phyloP scores from a whole-genome alignment of 192 early-diverging fungal species.

The Radiomyces spectabilis region DNA sequence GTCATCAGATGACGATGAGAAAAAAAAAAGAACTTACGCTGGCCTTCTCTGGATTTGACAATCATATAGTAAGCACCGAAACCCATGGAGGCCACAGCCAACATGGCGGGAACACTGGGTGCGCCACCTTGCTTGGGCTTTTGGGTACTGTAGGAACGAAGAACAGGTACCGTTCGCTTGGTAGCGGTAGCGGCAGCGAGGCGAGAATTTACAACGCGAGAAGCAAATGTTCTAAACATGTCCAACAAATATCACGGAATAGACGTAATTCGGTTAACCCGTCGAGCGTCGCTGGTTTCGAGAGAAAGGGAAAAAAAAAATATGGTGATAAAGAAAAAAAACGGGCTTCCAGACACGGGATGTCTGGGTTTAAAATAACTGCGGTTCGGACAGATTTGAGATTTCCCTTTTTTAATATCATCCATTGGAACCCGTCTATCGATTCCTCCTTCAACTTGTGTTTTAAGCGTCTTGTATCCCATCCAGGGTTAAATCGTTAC shows the following conservation, averaged over 20 bases:
- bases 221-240: too few relatives aligned
- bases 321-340: too few relatives aligned
- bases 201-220: too few relatives aligned
- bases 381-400: too few relatives aligned
- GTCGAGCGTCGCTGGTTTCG: too few relatives aligned
- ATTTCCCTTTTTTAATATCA: not conserved
- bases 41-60: constrained; percentile 22
- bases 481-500: constrained; percentile 7
- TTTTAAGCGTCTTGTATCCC: constrained; percentile 7
- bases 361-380: too few relatives aligned
- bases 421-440: not conserved
- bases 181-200: not conserved
- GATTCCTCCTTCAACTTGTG: not conserved
- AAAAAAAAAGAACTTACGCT: constrained; percentile 28
- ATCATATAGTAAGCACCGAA: constrained; percentile 33
- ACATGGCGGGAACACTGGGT: constrained; percentile 25
- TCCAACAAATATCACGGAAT: too few relatives aligned
- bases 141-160: not conserved
- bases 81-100: constrained; percentile 32
- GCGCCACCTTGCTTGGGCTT: constrained; percentile 2
- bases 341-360: too few relatives aligned
- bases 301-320: too few relatives aligned
- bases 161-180: not conserved
- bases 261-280: too few relatives aligned
- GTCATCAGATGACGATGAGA: too few relatives aligned